These are phyloP conservation scores for Colletotrichum tabaci DNA, from an alignment of 2,329 filamentous ascomycete genomes.

Conservation along the genomic window DNA sequence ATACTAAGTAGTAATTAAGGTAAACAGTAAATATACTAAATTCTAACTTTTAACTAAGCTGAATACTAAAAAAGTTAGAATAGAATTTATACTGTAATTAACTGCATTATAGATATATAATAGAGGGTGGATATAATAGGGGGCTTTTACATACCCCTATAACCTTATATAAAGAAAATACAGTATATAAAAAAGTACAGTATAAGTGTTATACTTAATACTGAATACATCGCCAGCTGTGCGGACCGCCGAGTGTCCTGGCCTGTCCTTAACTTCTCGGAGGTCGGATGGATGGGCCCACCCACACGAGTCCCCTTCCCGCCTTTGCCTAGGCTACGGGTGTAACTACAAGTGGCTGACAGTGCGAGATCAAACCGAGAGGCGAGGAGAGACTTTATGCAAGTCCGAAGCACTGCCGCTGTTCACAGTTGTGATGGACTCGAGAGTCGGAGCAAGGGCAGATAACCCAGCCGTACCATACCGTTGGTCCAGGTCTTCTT, in stretches of 20 bases:
- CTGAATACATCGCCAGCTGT: background rate
- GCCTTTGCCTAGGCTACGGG: background rate
- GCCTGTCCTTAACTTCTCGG: slow-evolving; percentile 3
- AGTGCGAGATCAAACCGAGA: background rate
- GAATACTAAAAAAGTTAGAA: too few species aligned
- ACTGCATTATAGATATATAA: too few species aligned
- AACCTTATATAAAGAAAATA: too few species aligned
- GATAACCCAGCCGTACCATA: background rate
- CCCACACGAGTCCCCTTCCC: slow-evolving; percentile 10
- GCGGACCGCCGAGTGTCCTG: background rate
- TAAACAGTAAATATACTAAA: too few species aligned
- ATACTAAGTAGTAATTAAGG: too few species aligned
- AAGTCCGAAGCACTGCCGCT: background rate
- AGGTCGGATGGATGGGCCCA: slow-evolving; percentile 24
- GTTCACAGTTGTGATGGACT: slow-evolving; percentile 1
- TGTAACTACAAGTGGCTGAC: slow-evolving; percentile 4
- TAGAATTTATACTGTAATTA: too few species aligned
- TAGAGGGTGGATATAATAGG: too few species aligned
- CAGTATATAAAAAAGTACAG: too few species aligned
- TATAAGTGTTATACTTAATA: too few species aligned
- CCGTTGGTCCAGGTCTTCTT: slow-evolving; percentile 12
- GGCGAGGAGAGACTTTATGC: background rate
- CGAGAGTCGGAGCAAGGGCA: background rate
- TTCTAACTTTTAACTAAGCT: too few species aligned
- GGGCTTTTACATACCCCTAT: too few species aligned